Evolutionary conservation across 169 alveolate species (phyloP).

Genomic region (Plasmodium inui): DNA sequence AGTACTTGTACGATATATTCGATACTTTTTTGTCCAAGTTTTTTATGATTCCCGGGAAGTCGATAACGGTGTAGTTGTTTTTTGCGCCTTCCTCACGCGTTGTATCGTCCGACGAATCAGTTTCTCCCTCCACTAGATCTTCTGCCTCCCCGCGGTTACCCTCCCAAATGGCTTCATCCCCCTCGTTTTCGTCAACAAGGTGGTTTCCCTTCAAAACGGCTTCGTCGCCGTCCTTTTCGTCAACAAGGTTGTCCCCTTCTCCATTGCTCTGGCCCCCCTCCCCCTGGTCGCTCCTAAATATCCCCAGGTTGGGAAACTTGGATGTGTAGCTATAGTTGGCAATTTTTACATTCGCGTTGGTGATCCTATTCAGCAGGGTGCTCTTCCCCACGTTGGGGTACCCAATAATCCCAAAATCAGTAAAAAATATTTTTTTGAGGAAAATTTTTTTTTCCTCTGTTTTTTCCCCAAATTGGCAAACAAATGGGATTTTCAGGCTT

Average conservation of each 20-base stretch:
- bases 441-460: constrained; percentile 67
- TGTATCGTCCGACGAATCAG: neutral
- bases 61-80: constrained; percentile 46
- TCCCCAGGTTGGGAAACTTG: constrained; percentile 68
- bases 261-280: neutral
- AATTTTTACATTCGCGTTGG: constrained; percentile 61
- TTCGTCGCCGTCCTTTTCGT: neutral
- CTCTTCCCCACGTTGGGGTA: constrained; percentile 75
- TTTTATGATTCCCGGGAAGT: constrained; percentile 73
- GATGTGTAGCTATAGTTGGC: constrained; percentile 77
- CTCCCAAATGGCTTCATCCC: neutral
- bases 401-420: constrained; percentile 72
- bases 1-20: constrained; percentile 52
- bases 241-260: neutral
- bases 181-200: neutral
- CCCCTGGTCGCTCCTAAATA: constrained; percentile 14
- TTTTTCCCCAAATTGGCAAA: constrained; percentile 77
- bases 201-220: neutral
- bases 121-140: neutral
- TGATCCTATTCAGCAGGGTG: constrained; percentile 51
- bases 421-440: constrained; percentile 55
- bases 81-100: neutral
- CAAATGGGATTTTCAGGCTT: constrained; percentile 74
- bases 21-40: constrained; percentile 31
- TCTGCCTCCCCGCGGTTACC: neutral